Conservation (phyloP, 164 flowering plant species). For the Cinnamomum chago region DNA sequence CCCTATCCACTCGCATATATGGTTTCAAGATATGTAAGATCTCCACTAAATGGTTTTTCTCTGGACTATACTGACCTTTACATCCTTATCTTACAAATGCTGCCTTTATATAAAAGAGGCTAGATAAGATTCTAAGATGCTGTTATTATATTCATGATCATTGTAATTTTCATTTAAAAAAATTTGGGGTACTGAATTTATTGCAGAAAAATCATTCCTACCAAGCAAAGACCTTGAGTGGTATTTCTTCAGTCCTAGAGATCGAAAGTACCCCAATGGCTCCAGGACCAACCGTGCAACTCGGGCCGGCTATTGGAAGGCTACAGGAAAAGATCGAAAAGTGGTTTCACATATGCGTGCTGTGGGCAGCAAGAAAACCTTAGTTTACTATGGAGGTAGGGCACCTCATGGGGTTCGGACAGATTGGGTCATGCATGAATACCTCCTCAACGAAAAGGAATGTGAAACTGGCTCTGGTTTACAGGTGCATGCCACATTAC, state of each 20-base stretch:
- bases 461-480: slow-evolving; percentile 55
- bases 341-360: slow-evolving; percentile 66
- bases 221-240: slow-evolving; percentile 96
- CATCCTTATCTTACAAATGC: too few relatives aligned
- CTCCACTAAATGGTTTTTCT: not conserved
- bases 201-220: slow-evolving; percentile 73
- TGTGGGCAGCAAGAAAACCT: slow-evolving; percentile 92
- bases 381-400: slow-evolving; percentile 87
- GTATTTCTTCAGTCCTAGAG: slow-evolving; percentile 94
- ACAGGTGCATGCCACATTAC: slow-evolving; percentile 47
- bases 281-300: slow-evolving; percentile 95
- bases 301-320: slow-evolving; percentile 94
- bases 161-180: too few relatives aligned
- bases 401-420: slow-evolving; percentile 93
- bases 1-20: too few relatives aligned
- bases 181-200: not conserved
- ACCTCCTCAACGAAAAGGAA: slow-evolving; percentile 80
- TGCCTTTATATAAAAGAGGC: not conserved
- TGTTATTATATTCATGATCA: not conserved
- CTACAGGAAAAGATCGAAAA: slow-evolving; percentile 87
- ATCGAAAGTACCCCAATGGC: slow-evolving; percentile 91
- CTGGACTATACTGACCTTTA: not conserved
- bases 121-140: too few relatives aligned
- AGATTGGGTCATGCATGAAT: slow-evolving; percentile 97
- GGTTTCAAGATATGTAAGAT: too few relatives aligned